Conservation (phyloP, 106 monocot species). For the Phalaenopsis aphrodite region DNA sequence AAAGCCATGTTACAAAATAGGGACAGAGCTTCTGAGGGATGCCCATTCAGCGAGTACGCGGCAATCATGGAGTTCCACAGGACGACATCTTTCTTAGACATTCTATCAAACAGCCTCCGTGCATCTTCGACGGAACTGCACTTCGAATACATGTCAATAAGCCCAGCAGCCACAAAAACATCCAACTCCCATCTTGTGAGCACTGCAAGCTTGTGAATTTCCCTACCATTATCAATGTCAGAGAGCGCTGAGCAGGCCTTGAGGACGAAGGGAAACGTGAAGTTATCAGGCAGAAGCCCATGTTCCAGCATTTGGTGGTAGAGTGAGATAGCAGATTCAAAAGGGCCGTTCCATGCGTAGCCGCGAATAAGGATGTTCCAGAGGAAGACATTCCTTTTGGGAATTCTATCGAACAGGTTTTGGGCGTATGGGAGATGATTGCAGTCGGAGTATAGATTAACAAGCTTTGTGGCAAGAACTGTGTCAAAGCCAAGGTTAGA, state of each 20-base stretch:
- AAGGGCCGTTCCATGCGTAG: constrained; percentile 22
- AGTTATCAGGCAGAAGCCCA: constrained; percentile 57
- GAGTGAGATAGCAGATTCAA: constrained; percentile 26
- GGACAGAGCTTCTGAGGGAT: constrained; percentile 41
- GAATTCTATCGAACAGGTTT: constrained; percentile 52
- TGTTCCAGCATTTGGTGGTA: constrained; percentile 37
- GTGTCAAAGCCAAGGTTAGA: constrained; percentile 40
- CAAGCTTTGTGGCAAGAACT: constrained; percentile 42
- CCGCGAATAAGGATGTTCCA: constrained; percentile 78
- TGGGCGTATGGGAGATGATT: constrained; percentile 25
- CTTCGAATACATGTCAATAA: constrained; percentile 78
- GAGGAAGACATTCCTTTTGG: constrained; percentile 38
- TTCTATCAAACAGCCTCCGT: constrained; percentile 43
- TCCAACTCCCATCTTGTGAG: constrained; percentile 31
- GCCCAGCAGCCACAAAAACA: constrained; percentile 62
- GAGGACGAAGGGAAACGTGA: constrained; percentile 81
- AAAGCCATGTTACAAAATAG: constrained; percentile 44
- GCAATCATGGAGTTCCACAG: constrained; percentile 89
- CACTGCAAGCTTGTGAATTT: constrained; percentile 35
- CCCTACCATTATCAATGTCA: constrained; percentile 29
- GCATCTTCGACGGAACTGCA: constrained; percentile 53
- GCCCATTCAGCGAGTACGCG: constrained; percentile 51
- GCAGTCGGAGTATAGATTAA: constrained; percentile 37
- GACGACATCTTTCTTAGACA: constrained; percentile 38
- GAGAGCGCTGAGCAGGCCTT: constrained; percentile 65